phyloP scores from a whole-genome alignment of 495 filamentous ascomycete species.

The Neurospora pannonica region DNA sequence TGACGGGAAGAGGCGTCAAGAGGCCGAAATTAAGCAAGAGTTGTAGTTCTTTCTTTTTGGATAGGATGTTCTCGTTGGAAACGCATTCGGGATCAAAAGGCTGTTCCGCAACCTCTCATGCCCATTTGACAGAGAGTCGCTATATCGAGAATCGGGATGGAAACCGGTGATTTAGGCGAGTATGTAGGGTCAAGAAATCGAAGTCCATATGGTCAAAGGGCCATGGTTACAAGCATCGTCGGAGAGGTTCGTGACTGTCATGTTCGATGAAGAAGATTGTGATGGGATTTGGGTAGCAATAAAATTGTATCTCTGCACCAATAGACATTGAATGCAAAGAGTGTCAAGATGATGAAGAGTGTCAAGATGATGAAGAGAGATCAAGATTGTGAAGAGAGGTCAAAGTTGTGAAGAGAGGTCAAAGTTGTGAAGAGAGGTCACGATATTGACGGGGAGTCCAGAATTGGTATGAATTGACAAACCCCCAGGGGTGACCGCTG shows the following conservation, averaged over 20 bases:
- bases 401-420: neutral
- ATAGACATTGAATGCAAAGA: neutral
- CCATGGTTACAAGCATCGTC: neutral
- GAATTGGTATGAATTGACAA: neutral
- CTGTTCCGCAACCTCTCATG: neutral
- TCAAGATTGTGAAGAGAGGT: neutral
- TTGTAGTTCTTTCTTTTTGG: neutral
- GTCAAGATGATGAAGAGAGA: neutral
- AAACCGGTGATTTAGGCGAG: neutral
- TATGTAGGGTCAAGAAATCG: neutral
- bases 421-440: neutral
- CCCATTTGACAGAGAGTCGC: neutral
- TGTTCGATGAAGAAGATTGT: neutral
- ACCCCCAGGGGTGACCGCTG: neutral
- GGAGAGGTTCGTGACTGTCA: neutral
- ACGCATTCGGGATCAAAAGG: neutral
- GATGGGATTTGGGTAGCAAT: neutral
- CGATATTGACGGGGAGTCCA: neutral
- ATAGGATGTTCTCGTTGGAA: neutral
- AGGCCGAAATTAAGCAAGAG: neutral
- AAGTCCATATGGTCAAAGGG: neutral
- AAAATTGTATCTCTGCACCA: neutral
- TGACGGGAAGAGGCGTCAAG: neutral
- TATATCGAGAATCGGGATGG: neutral
- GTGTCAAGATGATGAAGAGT: neutral